Percentiles rank a stretch among this genome's conserved stretches.
Conservation (phyloP, 371 early-diverging fungal species). For the Mortierella sp. region DNA sequence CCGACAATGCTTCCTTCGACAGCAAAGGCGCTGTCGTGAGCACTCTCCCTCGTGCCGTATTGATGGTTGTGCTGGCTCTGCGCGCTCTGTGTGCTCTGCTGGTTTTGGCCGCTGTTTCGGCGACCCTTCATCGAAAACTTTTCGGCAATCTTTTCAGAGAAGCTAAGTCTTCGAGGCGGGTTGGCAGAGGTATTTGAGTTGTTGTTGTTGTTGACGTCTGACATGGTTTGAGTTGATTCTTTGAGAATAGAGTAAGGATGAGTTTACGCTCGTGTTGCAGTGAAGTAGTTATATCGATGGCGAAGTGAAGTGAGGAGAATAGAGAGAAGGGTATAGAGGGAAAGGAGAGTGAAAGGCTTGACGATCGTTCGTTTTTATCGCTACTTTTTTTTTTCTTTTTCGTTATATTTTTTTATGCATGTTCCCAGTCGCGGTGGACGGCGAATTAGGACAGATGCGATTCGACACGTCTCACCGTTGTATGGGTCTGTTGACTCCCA, state of each 20-base stretch:
- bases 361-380: neutral
- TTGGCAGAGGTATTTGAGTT: neutral
- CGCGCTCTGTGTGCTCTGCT: neutral
- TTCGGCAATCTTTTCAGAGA: conserved; percentile 24
- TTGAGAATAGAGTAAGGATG: neutral
- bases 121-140: conserved; percentile 15
- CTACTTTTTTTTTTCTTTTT: neutral
- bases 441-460: neutral
- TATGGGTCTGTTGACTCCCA: neutral
- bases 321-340: neutral
- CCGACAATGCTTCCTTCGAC: conserved; percentile 31
- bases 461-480: conserved; percentile 16
- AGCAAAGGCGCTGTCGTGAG: conserved; percentile 37
- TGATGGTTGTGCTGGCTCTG: conserved; percentile 17
- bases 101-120: neutral
- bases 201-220: conserved; percentile 2
- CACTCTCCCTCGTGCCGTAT: conserved; percentile 15
- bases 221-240: conserved; percentile 1
- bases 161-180: conserved; percentile 11
- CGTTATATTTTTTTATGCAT: neutral
- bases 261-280: neutral
- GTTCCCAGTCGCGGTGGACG: neutral
- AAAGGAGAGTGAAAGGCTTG: neutral
- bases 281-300: no score
- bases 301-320: neutral